Evolutionary conservation across 352 stramenopile species (phyloP), one percentile per base, ranked within the genome.

Genomic region (Halophytophthora polymorphica): DNA sequence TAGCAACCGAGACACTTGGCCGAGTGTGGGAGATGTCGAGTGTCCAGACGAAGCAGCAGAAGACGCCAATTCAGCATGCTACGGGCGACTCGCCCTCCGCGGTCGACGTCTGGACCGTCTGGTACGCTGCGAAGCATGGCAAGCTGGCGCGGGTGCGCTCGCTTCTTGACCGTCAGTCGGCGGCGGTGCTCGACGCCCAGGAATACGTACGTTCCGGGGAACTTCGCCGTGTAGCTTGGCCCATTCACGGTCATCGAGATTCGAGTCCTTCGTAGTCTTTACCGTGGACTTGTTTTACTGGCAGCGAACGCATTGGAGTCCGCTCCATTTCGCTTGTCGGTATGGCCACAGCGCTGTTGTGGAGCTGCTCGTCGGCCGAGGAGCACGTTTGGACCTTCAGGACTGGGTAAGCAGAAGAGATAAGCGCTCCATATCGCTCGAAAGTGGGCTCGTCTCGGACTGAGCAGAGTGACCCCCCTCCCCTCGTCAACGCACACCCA

Each of bases 121-220:
- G 80, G 80, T 88, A 90, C 45, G 80, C 80, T 10, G 66, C 80
- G 4, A 71, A 77, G 45, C 70, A 75, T 17, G 80, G 80, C 6
- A 86, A 87, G 36, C 7, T 59, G 1, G 71, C 69, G 18, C 77
- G 77, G 8, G 58, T 88, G 48, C 57, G 56, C 19, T 80, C 70
- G 13, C 49, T 90, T 28, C 53, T 90, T 12, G 75, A 83, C 6
- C 72, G 59, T 0, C 50, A 71, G 12, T 45, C 48, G 6, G 62
- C 73, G 11, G 18, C 43, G 13, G 71, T 60, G 2, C 64, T 90
- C 44, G 65, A 88, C 35, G 69, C 72, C 1, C 73, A 74, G 37
- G 80, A 88, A 61, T 53, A 56, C 34, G 79, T 90, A 61, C 17
- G 69, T 45, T 31, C 25, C 25, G 25, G 4, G 25, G 8, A 8